Evolutionary conservation across 2,329 filamentous ascomycete species (phyloP).

Genomic region (Arthrobotrys sphaeroides): DNA sequence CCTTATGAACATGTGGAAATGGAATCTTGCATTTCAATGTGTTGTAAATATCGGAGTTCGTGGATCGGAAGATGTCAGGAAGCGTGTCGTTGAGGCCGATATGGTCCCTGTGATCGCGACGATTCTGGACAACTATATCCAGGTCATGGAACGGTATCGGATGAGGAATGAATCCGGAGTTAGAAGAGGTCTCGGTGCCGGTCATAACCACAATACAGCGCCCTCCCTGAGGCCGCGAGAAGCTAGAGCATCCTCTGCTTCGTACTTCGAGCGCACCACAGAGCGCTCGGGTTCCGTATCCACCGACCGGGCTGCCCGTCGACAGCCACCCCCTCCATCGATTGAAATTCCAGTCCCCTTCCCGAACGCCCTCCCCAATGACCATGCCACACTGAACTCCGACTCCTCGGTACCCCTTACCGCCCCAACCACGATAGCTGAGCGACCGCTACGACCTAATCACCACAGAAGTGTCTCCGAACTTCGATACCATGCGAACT

Average conservation of each 20-base stretch:
- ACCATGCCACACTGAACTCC: slow-evolving; percentile 58
- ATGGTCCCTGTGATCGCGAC: slow-evolving; percentile 99
- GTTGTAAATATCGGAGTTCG: slow-evolving; percentile 98
- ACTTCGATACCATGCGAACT: slow-evolving; percentile 64
- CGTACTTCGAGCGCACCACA: slow-evolving; percentile 60
- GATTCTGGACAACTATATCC: slow-evolving; percentile 97
- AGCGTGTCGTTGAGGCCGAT: slow-evolving; percentile 95
- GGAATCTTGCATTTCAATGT: slow-evolving; percentile 98
- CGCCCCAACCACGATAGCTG: slow-evolving; percentile 37
- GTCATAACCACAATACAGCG: slow-evolving; percentile 59
- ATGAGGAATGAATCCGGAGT: slow-evolving; percentile 84
- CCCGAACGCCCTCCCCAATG: slow-evolving; percentile 64
- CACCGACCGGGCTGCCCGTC: slow-evolving; percentile 71
- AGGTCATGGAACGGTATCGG: slow-evolving; percentile 89
- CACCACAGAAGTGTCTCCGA: slow-evolving; percentile 60
- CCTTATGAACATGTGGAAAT: slow-evolving; percentile 99
- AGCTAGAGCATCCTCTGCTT: slow-evolving; percentile 59
- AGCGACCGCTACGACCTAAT: slow-evolving; percentile 46
- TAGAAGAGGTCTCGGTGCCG: slow-evolving; percentile 67
- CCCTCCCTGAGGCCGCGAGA: slow-evolving; percentile 60
- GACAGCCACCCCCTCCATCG: slow-evolving; percentile 83
- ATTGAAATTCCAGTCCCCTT: slow-evolving; percentile 77
- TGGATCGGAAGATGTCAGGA: slow-evolving; percentile 91
- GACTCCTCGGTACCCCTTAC: slow-evolving; percentile 53
- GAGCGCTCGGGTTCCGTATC: slow-evolving; percentile 65